Base-by-base conservation (phyloP, 2,329 filamentous ascomycete species). In the Leptographium wingfieldii region DNA sequence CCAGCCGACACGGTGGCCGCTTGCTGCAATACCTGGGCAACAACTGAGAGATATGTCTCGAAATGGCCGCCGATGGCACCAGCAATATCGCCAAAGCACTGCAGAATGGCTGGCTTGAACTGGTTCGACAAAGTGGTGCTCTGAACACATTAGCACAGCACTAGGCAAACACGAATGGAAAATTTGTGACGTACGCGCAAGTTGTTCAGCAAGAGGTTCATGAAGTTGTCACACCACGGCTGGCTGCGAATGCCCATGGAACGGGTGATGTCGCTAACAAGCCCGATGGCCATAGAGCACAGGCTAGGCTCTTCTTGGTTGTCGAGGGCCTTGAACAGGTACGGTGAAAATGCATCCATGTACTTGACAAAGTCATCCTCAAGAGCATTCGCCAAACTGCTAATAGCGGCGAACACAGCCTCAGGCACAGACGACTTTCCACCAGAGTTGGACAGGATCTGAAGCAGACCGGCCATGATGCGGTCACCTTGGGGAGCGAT, bases 71-170 rank as follows among this genome's bases (percentile, higher is more conserved):
- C 85, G 67, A 99, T 99, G 57, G 94, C 92, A 67, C 92, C 89
- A 48, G 94, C 94, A 74, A 99, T 96, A 69, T 99, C 94, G 62
- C 94, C 94, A 69, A 99, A 99, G 72, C 91, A 96, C 74, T 97
- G 92, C 60, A 99, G 82, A 65, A 99, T 99, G 33, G 94, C 91
- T 53, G 94, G 94, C 82, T 97, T 97, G 76, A 97, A 95, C 74
- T 96, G 90, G 74, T 97, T 96, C 66, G 88, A 88, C 59, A 95
- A 80, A n/a, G 86, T 83, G 14, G 87, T 84, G 73, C 90, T 95
- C 84, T 90, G 71, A 60, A 58, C 25, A n/a, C 56, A 65, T 58
- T 51, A 54, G 52, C 6, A 31, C 11, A 57, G 25, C 48, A 53
- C 27, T n/a, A 38, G 29, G 56, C 57, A 65, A 66, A 65, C 52